Conservation (phyloP, 2,329 filamentous ascomycete species). For the Nannizziopsis arthrosporioides region DNA sequence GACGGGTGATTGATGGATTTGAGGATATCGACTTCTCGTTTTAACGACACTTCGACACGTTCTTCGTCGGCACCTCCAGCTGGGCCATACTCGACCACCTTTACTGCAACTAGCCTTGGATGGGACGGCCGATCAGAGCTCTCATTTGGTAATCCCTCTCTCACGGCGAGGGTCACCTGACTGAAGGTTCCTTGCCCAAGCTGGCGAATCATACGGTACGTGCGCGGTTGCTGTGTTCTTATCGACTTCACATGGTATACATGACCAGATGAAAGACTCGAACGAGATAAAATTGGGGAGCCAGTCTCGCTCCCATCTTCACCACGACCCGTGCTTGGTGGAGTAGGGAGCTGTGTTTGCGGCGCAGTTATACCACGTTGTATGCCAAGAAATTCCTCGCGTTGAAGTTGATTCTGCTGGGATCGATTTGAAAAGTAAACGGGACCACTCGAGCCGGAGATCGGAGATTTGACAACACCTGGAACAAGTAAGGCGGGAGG, state of each 20-base stretch:
- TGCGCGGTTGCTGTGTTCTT: slow-evolving; percentile 55
- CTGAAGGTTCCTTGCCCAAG: slow-evolving; percentile 94
- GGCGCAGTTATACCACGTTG: slow-evolving; percentile 58
- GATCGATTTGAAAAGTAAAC: slow-evolving; percentile 26
- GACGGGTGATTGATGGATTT: slow-evolving; percentile 79
- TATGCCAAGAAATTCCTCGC: slow-evolving; percentile 70
- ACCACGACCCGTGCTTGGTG: slow-evolving; percentile 60
- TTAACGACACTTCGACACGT: slow-evolving; percentile 82
- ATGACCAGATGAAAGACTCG: slow-evolving; percentile 14
- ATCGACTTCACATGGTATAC: slow-evolving; percentile 60
- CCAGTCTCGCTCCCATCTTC: slow-evolving; percentile 42
- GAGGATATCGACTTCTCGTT: slow-evolving; percentile 90
- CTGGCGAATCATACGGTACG: slow-evolving; percentile 67
- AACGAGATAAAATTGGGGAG: slow-evolving; percentile 18
- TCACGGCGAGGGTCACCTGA: slow-evolving; percentile 81
- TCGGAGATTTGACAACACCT: slow-evolving; percentile 58
- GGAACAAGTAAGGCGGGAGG: slow-evolving; percentile 59
- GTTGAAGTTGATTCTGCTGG: slow-evolving; percentile 42
- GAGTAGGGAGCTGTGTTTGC: slow-evolving; percentile 59
- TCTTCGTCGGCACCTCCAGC: slow-evolving; percentile 88
- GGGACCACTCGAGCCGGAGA: slow-evolving; percentile 38
- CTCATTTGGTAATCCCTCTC: slow-evolving; percentile 47
- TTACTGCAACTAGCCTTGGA: slow-evolving; percentile 74
- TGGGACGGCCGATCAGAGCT: slow-evolving; percentile 11
- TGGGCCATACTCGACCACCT: slow-evolving; percentile 89